These are phyloP conservation scores for Prunus davidiana DNA, from an alignment of 306 rosid genomes.

Conservation along the genomic window DNA sequence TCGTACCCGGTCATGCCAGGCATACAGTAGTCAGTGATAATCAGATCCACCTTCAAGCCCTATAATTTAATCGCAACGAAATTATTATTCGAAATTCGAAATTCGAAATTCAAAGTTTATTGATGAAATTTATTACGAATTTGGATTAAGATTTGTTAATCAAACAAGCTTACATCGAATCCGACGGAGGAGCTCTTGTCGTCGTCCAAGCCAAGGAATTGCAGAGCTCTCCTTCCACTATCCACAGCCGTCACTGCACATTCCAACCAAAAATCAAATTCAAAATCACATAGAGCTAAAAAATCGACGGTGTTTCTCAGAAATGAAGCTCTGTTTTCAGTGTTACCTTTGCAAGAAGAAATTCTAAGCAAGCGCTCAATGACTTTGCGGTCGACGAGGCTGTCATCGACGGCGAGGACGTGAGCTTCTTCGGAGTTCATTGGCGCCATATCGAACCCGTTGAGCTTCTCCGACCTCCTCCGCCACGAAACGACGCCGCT, in stretches of 20 bases:
- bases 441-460: conserved; percentile 17
- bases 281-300: not conserved
- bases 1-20: conserved; percentile 99
- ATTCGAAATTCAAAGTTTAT: not conserved
- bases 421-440: conserved; percentile 58
- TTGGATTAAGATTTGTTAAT: not conserved
- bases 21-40: conserved; percentile 96
- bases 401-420: conserved; percentile 95
- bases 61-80: not conserved
- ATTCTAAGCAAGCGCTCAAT: conserved; percentile 80
- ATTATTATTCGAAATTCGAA: not conserved
- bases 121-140: not conserved
- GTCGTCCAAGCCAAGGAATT: conserved; percentile 69
- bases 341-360: conserved; percentile 70
- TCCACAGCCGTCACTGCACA: conserved; percentile 84
- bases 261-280: not conserved
- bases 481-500: conserved; percentile 46
- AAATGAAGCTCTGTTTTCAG: not conserved
- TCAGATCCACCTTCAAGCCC: conserved; percentile 86
- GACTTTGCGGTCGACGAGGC: conserved; percentile 83
- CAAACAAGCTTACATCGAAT: conserved; percentile 47
- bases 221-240: conserved; percentile 89
- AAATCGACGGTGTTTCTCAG: not conserved
- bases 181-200: conserved; percentile 57
- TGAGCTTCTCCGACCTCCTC: conserved; percentile 39